Evolutionary conservation across 1,284 basidiomycete species (phyloP), one percentile per base, ranked within the genome.

Genomic region (Mycosarcoma mackinlayi): DNA sequence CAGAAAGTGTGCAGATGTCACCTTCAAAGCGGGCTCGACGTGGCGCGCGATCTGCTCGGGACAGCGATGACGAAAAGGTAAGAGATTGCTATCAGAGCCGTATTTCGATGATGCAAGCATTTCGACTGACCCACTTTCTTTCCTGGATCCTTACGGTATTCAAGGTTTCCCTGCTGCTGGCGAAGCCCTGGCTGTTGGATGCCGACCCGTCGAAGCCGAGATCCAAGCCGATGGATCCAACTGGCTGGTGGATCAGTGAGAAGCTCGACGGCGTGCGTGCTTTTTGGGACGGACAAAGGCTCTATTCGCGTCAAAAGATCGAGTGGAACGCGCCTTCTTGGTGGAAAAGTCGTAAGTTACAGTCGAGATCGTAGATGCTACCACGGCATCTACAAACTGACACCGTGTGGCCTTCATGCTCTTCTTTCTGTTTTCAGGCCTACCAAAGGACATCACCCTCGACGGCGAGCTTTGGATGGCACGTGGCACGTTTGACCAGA

Each of bases 171-270:
- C 73, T 89, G 4, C 79, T 89, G 44, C 83, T 89, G 0, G 89
- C 88, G 1, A 86, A 86, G 59, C 87, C 87, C 57, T 89, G 88
- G 87, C 87, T 87, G 55, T 56, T 88, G 7, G 86, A 87, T 13
- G 86, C 77, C 10, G 87, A 87, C 0, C 69, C 69, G 1, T 49
- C 55, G 10, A 66, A 57, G 34, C 48, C 61, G 1, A 48, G 42
- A 19, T 45, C 49, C 7, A 63, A 51, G 41, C 40, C 58, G 1
- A 83, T 84, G 39, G 88, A 89, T 71, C 88, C 88, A 0, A 86
- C 85, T 10, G 88, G 87, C 0, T 89, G 87, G 87, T 89, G 88
- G 88, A 85, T 89, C 25, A 88, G 88, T 21, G 89, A 90, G 75
- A 89, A 75, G 74, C 78, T 83, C 9, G 83, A 83, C 35, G 83